Evolutionary conservation across 2,329 filamentous ascomycete species (phyloP).

Genomic region (Stagonosporopsis tanaceti): DNA sequence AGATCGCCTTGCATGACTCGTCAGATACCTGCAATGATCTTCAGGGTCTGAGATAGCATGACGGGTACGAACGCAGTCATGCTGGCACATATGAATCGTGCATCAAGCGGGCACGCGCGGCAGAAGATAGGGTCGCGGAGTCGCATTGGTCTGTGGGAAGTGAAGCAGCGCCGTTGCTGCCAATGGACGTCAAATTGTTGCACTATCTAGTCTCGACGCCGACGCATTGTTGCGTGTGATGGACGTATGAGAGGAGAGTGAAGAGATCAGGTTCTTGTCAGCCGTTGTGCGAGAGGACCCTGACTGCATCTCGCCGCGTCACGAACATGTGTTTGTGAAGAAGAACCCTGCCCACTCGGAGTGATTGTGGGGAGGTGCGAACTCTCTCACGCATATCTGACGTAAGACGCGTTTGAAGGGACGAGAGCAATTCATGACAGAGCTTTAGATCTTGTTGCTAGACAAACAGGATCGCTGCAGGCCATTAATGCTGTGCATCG

Average conservation of each 20-base stretch:
- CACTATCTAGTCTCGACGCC: neutral
- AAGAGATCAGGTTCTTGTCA: neutral
- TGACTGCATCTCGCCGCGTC: neutral
- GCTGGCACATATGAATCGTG: neutral
- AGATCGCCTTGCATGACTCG: slow-evolving; percentile 8
- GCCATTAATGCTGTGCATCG: neutral
- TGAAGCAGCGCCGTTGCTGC: neutral
- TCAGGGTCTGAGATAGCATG: slow-evolving; percentile 1
- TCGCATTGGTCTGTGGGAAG: neutral
- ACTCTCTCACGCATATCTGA: neutral
- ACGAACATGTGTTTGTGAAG: neutral
- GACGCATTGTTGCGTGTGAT: neutral
- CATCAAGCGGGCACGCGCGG: neutral
- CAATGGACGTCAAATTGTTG: neutral
- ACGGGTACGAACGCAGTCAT: neutral
- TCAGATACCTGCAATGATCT: neutral
- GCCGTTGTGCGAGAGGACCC: neutral
- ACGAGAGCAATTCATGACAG: neutral
- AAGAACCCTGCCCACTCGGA: neutral
- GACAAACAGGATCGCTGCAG: slow-evolving; percentile 4
- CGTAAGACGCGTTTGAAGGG: neutral
- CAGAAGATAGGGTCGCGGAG: neutral
- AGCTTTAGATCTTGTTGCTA: neutral
- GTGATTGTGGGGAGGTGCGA: neutral
- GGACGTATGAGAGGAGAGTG: neutral